These are phyloP conservation scores for Macrocybe gigantea DNA, from an alignment of 768 basidiomycete genomes.

Conservation along the genomic window DNA sequence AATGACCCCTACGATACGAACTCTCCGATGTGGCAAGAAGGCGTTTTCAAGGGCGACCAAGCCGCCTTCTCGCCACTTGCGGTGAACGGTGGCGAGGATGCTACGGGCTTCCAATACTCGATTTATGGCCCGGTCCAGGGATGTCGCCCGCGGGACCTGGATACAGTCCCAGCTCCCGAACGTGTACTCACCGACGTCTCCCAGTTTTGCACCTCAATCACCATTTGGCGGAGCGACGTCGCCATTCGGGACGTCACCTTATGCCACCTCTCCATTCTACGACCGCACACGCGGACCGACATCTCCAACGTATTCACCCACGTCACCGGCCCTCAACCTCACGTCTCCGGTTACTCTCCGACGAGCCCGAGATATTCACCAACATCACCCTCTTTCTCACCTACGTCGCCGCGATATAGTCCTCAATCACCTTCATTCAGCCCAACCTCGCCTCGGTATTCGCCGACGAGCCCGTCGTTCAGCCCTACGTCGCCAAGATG, in stretches of 20 bases:
- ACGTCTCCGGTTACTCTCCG: slow-evolving; percentile 82
- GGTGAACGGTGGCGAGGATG: slow-evolving; percentile 79
- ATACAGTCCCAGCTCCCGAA: slow-evolving; percentile 93
- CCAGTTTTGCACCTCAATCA: slow-evolving; percentile 76
- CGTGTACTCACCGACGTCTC: slow-evolving; percentile 84
- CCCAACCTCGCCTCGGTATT: slow-evolving; percentile 86
- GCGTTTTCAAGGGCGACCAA: slow-evolving; percentile 73
- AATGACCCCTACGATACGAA: slow-evolving; percentile 97
- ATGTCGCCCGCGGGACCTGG: slow-evolving; percentile 87
- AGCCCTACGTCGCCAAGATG: slow-evolving; percentile 91
- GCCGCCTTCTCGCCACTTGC: slow-evolving; percentile 96
- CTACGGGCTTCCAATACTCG: slow-evolving; percentile 65
- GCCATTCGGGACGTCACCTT: slow-evolving; percentile 76
- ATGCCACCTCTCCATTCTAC: slow-evolving; percentile 82
- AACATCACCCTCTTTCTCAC: slow-evolving; percentile 80
- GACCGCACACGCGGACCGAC: slow-evolving; percentile 54
- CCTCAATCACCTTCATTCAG: slow-evolving; percentile 89
- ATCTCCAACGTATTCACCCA: slow-evolving; percentile 85
- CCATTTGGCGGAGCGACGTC: slow-evolving; percentile 81
- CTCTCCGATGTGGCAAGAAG: slow-evolving; percentile 79
- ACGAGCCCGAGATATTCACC: slow-evolving; percentile 86
- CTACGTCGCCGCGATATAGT: slow-evolving; percentile 79
- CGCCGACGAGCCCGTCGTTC: slow-evolving; percentile 87
- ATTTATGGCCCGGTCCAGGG: slow-evolving; percentile 81
- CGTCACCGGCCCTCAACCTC: slow-evolving; percentile 75